Conservation (phyloP, 352 stramenopile genomes). For the Poterioochromonas sp. region DNA sequence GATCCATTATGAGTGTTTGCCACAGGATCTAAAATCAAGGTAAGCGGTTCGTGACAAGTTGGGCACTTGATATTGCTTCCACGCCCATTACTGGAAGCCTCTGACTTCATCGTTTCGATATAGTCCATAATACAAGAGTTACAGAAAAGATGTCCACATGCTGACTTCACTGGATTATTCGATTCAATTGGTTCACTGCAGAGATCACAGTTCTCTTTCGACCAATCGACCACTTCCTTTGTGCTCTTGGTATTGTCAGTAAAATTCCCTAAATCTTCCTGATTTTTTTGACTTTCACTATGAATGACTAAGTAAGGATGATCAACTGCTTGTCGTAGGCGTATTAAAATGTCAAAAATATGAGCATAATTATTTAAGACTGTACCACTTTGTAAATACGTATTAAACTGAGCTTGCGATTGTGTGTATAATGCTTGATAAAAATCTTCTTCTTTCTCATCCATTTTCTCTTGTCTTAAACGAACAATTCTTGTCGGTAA, state of each 20-base stretch:
- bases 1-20: background rate
- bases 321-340: slow-evolving; percentile 89
- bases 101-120: background rate
- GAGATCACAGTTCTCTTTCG: background rate
- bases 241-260: background rate
- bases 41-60: background rate
- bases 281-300: slow-evolving; percentile 31
- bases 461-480: slow-evolving; percentile 65
- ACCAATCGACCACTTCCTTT: background rate
- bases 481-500: slow-evolving; percentile 56
- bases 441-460: slow-evolving; percentile 90
- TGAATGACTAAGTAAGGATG: slow-evolving; percentile 93
- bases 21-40: background rate
- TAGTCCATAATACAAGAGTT: slow-evolving; percentile 3
- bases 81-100: background rate
- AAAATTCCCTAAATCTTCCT: background rate
- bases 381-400: slow-evolving; percentile 90
- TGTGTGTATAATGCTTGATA: slow-evolving; percentile 96
- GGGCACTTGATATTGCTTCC: background rate
- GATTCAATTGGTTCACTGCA: slow-evolving; percentile 19
- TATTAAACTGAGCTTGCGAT: slow-evolving; percentile 92
- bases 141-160: slow-evolving; percentile 20
- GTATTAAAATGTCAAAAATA: slow-evolving; percentile 90
- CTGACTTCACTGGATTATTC: background rate
- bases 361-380: slow-evolving; percentile 99